These are phyloP conservation scores for Lanmaoa pseudosensibilis DNA, from an alignment of 768 basidiomycete species.

Conservation along the genomic window DNA sequence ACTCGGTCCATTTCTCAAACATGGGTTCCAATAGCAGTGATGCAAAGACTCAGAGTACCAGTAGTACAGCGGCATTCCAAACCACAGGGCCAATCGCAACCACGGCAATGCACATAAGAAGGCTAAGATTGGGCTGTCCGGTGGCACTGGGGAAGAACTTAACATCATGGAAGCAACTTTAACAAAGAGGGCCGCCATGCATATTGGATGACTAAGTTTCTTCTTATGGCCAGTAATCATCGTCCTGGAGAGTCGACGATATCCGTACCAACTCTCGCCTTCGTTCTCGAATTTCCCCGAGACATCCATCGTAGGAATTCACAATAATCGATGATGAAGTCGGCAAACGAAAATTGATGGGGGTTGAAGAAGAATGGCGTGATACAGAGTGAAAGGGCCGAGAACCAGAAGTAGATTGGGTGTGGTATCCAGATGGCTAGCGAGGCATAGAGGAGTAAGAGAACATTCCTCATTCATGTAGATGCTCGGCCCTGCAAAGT, in stretches of 20 bases:
- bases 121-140: conserved; percentile 71
- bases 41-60: conserved; percentile 84
- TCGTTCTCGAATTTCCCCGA: conserved; percentile 93
- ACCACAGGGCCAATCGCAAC: conserved; percentile 91
- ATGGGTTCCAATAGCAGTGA: conserved; percentile 93
- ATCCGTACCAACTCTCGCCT: conserved; percentile 99
- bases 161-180: conserved; percentile 91
- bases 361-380: conserved; percentile 99
- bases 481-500: conserved; percentile 99
- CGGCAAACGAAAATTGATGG: conserved; percentile 95
- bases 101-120: conserved; percentile 85
- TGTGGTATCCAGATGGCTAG: conserved; percentile 92
- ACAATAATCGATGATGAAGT: conserved; percentile 98
- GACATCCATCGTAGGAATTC: conserved; percentile 99
- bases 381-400: conserved; percentile 90
- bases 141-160: conserved; percentile 78
- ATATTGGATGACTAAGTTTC: conserved; percentile 93
- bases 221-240: conserved; percentile 99
- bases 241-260: conserved; percentile 94
- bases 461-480: conserved; percentile 93
- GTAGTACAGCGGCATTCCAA: conserved; percentile 88
- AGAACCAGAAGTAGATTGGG: conserved; percentile 99
- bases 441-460: conserved; percentile 88
- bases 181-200: conserved; percentile 72
- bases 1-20: conserved; percentile 80